phyloP scores from a whole-genome alignment of 2,329 filamentous ascomycete species.

The Fusarium tuaranense region DNA sequence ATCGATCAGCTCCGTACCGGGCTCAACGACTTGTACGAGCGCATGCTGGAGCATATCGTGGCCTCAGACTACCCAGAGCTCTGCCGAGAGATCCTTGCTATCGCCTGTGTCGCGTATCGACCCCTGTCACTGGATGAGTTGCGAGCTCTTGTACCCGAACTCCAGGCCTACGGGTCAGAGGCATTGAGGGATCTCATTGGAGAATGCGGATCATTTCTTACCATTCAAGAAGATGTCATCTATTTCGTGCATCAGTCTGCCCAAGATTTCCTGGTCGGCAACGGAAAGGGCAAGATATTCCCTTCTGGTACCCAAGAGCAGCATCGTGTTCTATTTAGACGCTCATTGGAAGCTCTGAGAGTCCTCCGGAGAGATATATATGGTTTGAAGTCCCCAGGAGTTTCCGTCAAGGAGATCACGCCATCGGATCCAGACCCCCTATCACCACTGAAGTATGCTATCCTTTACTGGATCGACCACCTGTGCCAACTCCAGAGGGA shows the following conservation, averaged over 20 bases:
- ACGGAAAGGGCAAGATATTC: constrained; percentile 44
- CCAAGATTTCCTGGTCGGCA: constrained; percentile 53
- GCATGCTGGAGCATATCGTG: constrained; percentile 52
- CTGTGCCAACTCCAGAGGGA: fast-evolving
- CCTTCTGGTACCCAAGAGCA: constrained; percentile 39
- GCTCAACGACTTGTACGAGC: constrained; percentile 51
- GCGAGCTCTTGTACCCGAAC: constrained; percentile 27
- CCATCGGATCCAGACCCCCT: background rate
- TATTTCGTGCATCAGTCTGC: constrained; percentile 58
- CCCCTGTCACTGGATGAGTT: constrained; percentile 54
- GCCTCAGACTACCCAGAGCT: constrained; percentile 43
- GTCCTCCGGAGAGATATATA: constrained; percentile 53
- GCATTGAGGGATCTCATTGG: constrained; percentile 45
- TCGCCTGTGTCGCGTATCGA: constrained; percentile 46
- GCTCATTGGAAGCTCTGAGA: constrained; percentile 49
- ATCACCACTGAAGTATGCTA: constrained; percentile 8
- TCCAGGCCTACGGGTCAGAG: constrained; percentile 11
- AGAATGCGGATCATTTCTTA: constrained; percentile 55
- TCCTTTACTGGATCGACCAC: background rate
- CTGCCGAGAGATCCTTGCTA: constrained; percentile 51
- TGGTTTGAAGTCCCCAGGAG: constrained; percentile 35
- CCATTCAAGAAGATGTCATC: constrained; percentile 43
- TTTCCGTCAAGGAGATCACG: constrained; percentile 9
- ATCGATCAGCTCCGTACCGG: constrained; percentile 47
- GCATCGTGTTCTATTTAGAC: constrained; percentile 49